Conservation (phyloP, 441 rosid species). For the Geranium incanum region DNA sequence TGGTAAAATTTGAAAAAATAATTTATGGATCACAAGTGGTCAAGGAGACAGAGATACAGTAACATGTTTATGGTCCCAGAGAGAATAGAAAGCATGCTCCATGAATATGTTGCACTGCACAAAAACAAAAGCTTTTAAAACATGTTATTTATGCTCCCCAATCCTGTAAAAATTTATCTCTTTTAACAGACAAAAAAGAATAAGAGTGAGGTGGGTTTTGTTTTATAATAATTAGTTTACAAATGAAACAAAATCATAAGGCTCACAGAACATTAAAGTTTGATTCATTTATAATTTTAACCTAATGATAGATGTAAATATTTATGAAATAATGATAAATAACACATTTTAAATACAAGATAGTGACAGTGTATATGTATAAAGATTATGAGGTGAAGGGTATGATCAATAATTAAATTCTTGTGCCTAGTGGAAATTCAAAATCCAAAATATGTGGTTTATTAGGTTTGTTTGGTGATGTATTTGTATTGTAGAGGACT, state of each 20-base stretch:
- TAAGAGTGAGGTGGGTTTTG: slow-evolving; percentile 16
- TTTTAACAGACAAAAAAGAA: slow-evolving; percentile 39
- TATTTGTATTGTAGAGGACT: neutral
- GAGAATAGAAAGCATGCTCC: slow-evolving; percentile 26
- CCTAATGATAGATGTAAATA: no score
- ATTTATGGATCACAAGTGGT: slow-evolving; percentile 8
- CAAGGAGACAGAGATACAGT: slow-evolving; percentile 39
- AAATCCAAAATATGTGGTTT: neutral
- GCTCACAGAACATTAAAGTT: no score
- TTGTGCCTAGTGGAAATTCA: slow-evolving; percentile 19
- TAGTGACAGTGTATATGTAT: neutral
- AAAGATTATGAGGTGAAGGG: slow-evolving; percentile 32
- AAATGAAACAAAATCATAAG: no score
- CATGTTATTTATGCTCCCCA: slow-evolving; percentile 10
- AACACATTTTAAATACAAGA: no score
- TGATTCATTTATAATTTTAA: no score
- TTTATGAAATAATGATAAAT: no score
- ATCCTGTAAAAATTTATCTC: neutral
- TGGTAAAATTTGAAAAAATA: neutral
- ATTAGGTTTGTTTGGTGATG: neutral
- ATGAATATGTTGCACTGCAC: slow-evolving; percentile 37
- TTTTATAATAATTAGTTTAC: no score
- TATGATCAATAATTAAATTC: slow-evolving; percentile 27
- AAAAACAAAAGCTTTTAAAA: slow-evolving; percentile 21
- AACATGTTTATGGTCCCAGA: slow-evolving; percentile 39